Evolutionary conservation across 108 stramenopile species (phyloP).

Genomic region (Seminavis robusta): DNA sequence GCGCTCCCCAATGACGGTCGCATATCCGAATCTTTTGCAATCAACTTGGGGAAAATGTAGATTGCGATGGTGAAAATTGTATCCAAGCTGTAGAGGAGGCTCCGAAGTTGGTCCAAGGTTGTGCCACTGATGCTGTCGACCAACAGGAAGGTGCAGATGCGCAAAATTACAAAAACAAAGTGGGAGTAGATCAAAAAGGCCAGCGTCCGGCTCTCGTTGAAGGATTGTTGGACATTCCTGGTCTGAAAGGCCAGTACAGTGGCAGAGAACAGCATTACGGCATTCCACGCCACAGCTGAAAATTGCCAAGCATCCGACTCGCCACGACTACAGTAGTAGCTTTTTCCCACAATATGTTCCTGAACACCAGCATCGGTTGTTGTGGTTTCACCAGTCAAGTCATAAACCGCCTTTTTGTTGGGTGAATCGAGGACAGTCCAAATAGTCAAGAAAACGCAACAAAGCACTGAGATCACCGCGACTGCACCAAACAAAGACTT

Average conservation of each 20-base stretch:
- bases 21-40: too few species aligned
- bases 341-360: slow-evolving; percentile 9
- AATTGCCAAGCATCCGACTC: slow-evolving; percentile 5
- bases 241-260: slow-evolving; percentile 36
- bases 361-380: background rate
- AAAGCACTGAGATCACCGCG: slow-evolving; percentile 1
- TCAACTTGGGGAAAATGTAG: slow-evolving; percentile 23
- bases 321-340: slow-evolving; percentile 1
- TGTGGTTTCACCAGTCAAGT: slow-evolving; percentile 5
- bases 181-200: slow-evolving; percentile 19
- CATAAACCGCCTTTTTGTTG: background rate
- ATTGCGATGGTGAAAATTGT: slow-evolving; percentile 8
- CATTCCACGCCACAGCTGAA: slow-evolving; percentile 16
- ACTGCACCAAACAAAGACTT: slow-evolving; percentile 16
- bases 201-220: slow-evolving; percentile 33
- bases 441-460: slow-evolving; percentile 17
- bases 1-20: too few species aligned
- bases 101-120: background rate
- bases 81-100: slow-evolving; percentile 15
- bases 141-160: background rate
- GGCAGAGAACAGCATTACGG: slow-evolving; percentile 13
- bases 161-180: slow-evolving; percentile 13
- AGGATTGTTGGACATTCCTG: slow-evolving; percentile 20
- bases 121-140: background rate
- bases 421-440: slow-evolving; percentile 30